Evolutionary conservation across 306 rosid species (phyloP).

Genomic region (Neltuma alba): DNA sequence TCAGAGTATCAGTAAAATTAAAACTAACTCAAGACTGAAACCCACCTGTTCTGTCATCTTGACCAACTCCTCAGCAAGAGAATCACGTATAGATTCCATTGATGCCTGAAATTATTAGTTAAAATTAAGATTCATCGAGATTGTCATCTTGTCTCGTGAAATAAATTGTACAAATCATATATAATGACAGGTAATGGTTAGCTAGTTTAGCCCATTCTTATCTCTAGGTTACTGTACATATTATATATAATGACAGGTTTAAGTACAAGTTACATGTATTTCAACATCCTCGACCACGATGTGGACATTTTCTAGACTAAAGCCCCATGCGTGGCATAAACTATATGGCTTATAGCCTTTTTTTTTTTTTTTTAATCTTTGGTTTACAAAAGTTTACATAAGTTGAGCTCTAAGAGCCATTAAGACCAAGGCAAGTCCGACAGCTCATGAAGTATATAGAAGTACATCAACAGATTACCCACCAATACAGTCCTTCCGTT

Average conservation of each 20-base stretch:
- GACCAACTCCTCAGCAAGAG: constrained; percentile 98
- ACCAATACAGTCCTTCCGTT: neutral
- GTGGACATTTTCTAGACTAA: neutral
- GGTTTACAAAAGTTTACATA: neutral
- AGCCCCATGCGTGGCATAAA: neutral
- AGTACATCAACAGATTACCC: neutral
- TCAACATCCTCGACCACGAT: neutral
- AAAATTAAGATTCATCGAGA: constrained; percentile 22
- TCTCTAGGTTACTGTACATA: too few relatives aligned
- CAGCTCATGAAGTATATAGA: neutral
- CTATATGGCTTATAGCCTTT: neutral
- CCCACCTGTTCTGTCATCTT: constrained; percentile 89
- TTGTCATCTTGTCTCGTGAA: neutral
- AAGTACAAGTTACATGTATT: neutral
- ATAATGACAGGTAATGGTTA: constrained; percentile 22
- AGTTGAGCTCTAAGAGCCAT: neutral
- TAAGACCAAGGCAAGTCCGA: neutral
- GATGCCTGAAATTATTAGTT: constrained; percentile 63
- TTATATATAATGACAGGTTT: neutral
- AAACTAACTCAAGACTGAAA: constrained; percentile 26
- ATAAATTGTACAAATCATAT: constrained; percentile 1
- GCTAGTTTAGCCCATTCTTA: neutral
- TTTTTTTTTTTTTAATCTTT: neutral
- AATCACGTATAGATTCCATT: constrained; percentile 94
- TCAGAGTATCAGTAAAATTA: neutral